phyloP scores from a whole-genome alignment of 1,139 yeast genomes.

The Diutina sp. region DNA sequence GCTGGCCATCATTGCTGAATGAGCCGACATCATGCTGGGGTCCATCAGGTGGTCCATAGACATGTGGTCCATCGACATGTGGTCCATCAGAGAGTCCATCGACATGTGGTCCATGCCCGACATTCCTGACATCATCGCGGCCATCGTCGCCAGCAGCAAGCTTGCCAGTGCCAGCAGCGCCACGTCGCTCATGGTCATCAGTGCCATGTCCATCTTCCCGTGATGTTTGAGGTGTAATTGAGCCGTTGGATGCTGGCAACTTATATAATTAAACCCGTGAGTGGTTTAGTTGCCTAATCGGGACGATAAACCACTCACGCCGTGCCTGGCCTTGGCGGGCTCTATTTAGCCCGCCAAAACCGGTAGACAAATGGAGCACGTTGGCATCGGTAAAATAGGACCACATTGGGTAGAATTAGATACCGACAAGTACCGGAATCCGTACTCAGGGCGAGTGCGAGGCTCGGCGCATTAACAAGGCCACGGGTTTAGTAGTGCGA shows the following conservation, averaged over 20 bases:
- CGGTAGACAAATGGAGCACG: not conserved
- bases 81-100: not conserved
- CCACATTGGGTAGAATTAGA: too few relatives aligned
- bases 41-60: not conserved
- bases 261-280: not conserved
- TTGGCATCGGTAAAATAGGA: too few relatives aligned
- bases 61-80: not conserved
- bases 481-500: not conserved
- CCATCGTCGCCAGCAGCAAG: too few relatives aligned
- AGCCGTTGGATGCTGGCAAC: not conserved
- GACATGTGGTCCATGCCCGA: not conserved
- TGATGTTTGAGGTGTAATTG: too few relatives aligned
- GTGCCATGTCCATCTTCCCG: too few relatives aligned
- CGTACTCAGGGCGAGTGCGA: too few relatives aligned
- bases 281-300: not conserved
- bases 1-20: not conserved
- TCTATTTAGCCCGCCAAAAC: not conserved
- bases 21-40: not conserved
- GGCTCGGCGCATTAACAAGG: too few relatives aligned
- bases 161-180: too few relatives aligned
- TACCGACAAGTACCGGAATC: not conserved
- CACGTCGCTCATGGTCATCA: too few relatives aligned
- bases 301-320: not conserved
- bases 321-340: not conserved
- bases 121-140: too few relatives aligned